Percentiles rank a stretch among this genome's conserved stretches.
These are phyloP conservation scores for Salix suchowensis DNA, from an alignment of 345 rosid genomes.

Conservation along the genomic window DNA sequence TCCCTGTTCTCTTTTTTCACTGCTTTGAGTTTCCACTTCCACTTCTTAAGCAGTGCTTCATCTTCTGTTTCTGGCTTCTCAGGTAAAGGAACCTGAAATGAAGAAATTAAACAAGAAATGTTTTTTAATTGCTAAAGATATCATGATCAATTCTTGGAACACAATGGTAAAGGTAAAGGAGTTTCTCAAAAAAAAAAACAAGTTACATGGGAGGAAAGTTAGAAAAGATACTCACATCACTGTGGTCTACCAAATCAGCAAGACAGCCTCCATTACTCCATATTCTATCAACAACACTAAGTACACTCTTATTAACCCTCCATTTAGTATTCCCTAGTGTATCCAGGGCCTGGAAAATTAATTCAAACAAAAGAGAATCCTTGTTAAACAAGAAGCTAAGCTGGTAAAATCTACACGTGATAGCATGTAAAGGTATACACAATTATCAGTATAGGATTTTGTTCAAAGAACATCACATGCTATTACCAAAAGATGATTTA, in stretches of 20 bases:
- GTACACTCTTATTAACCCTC: conserved; percentile 71
- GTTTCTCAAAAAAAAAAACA: not conserved
- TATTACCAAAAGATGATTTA: not conserved
- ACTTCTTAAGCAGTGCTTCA: conserved; percentile 53
- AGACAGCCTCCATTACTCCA: conserved; percentile 71
- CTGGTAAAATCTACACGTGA: not conserved
- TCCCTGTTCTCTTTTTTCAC: conserved; percentile 67
- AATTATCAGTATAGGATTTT: not conserved
- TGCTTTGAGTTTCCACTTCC: conserved; percentile 64
- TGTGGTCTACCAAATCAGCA: conserved; percentile 66
- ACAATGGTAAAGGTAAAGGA: not conserved
- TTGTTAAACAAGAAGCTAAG: conserved; percentile 2
- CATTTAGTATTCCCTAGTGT: conserved; percentile 76
- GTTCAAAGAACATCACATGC: not conserved
- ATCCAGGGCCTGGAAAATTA: conserved; percentile 58
- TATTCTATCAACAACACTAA: conserved; percentile 60
- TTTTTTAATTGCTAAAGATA: not conserved
- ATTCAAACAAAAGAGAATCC: conserved; percentile 7
- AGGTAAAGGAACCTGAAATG: conserved; percentile 64
- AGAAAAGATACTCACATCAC: conserved; percentile 51
- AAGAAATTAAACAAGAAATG: not conserved
- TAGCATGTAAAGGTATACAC: not conserved
- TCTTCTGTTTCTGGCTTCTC: conserved; percentile 76
- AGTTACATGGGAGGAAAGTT: not conserved
- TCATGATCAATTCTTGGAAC: not conserved